phyloP scores from a whole-genome alignment of 2,329 filamentous ascomycete genomes.

The Paecilomyces dactylethromorphus region DNA sequence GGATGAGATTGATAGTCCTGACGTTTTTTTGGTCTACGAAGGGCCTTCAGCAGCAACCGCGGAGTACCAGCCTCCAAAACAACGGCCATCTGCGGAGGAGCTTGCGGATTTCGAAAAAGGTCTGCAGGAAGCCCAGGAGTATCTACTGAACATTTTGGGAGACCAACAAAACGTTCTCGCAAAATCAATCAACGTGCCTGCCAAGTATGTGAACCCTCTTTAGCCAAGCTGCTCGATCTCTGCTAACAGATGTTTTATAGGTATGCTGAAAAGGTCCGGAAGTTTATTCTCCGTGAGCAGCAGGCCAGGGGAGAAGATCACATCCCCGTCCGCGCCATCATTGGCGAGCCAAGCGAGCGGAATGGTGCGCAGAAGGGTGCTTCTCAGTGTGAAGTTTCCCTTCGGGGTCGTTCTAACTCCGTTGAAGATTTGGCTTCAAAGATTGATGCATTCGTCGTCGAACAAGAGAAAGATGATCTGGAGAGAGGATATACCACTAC shows the following conservation, averaged over 20 bases:
- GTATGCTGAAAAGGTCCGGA: constrained; percentile 58
- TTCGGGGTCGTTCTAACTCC: constrained; percentile 68
- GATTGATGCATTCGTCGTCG: constrained; percentile 71
- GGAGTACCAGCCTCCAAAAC: constrained; percentile 50
- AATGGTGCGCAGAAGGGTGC: constrained; percentile 28
- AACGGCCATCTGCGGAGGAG: constrained; percentile 50
- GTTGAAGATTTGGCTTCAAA: constrained; percentile 68
- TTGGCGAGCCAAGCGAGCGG: constrained; percentile 31
- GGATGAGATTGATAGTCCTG: constrained; percentile 35
- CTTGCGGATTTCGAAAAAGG: constrained; percentile 50
- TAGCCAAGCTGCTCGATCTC: not conserved
- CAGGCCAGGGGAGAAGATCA: constrained; percentile 41
- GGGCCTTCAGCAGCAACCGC: constrained; percentile 35
- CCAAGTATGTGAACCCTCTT: constrained; percentile 35
- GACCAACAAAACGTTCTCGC: constrained; percentile 51
- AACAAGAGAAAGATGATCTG: constrained; percentile 87
- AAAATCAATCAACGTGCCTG: constrained; percentile 47
- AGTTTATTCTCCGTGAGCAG: constrained; percentile 54
- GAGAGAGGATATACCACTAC: constrained; percentile 79
- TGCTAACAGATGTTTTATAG: constrained; percentile 15
- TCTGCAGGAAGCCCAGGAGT: constrained; percentile 53
- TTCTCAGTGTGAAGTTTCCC: constrained; percentile 49
- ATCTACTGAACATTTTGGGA: constrained; percentile 48
- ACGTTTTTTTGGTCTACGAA: constrained; percentile 47
- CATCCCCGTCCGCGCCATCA: constrained; percentile 52